Evolutionary conservation across 495 filamentous ascomycete species (phyloP).

Genomic region (Aspergillus diversus): DNA sequence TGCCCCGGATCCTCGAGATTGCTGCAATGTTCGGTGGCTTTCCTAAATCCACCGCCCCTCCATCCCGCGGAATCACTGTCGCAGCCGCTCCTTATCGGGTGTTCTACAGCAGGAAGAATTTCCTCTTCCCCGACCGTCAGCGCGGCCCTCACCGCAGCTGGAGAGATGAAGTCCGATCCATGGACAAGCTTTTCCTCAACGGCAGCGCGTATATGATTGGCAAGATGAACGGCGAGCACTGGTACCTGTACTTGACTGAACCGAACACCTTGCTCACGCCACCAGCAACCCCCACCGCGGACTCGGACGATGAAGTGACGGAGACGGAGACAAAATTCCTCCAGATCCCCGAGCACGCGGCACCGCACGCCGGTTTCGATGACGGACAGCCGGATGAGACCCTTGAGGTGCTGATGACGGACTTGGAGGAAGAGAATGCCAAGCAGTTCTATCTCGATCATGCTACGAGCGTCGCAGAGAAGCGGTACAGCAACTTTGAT

Average conservation of each 20-base stretch:
- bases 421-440: slow-evolving; percentile 88
- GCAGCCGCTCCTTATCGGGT: slow-evolving; percentile 90
- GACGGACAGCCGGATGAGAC: slow-evolving; percentile 77
- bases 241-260: slow-evolving; percentile 96
- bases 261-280: slow-evolving; percentile 82
- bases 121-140: slow-evolving; percentile 94
- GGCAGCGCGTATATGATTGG: slow-evolving; percentile 99
- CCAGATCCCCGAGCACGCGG: slow-evolving; percentile 44
- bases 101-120: slow-evolving; percentile 99
- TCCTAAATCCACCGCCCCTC: slow-evolving; percentile 59
- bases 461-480: slow-evolving; percentile 87
- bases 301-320: slow-evolving; percentile 56
- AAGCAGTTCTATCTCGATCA: slow-evolving; percentile 96
- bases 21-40: slow-evolving; percentile 88
- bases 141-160: slow-evolving; percentile 94
- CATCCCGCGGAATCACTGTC: slow-evolving; percentile 59
- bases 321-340: slow-evolving; percentile 75
- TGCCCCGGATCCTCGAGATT: slow-evolving; percentile 88
- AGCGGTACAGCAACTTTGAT: slow-evolving; percentile 61
- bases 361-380: slow-evolving; percentile 31
- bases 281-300: slow-evolving; percentile 71
- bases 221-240: slow-evolving; percentile 99
- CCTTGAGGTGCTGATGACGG: slow-evolving; percentile 97
- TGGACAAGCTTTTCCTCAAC: slow-evolving; percentile 86
- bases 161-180: slow-evolving; percentile 89